These are phyloP conservation scores for Cordyceps javanica DNA, from an alignment of 2,329 filamentous ascomycete species.

Conservation along the genomic window DNA sequence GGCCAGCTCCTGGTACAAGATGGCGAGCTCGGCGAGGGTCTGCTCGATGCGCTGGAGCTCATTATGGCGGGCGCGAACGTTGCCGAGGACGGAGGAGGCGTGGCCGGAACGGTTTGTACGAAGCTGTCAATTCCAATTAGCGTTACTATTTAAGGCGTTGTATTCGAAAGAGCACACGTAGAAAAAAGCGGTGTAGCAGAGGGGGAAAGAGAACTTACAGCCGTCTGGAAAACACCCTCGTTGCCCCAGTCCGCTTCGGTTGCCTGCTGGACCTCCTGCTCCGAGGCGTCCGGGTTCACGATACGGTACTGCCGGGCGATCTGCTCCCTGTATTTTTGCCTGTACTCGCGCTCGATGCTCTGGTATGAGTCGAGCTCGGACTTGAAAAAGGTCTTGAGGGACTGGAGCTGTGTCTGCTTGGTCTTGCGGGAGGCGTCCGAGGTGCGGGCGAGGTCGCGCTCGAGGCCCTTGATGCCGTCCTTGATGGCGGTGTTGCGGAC, in stretches of 20 bases:
- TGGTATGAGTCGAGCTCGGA: slow-evolving; percentile 65
- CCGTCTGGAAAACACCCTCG: slow-evolving; percentile 76
- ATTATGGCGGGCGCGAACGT: slow-evolving; percentile 75
- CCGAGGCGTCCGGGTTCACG: slow-evolving; percentile 73
- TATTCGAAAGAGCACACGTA: too few relatives aligned
- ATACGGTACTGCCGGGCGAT: slow-evolving; percentile 76
- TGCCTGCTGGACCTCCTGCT: slow-evolving; percentile 64
- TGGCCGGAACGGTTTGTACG: slow-evolving; percentile 69
- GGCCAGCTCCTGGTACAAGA: slow-evolving; percentile 69
- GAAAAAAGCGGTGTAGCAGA: not conserved
- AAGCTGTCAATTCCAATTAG: slow-evolving; percentile 50
- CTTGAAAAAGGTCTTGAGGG: slow-evolving; percentile 67
- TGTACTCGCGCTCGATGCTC: slow-evolving; percentile 65
- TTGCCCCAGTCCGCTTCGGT: slow-evolving; percentile 67
- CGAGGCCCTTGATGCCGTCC: slow-evolving; percentile 70
- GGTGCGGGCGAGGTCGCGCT: slow-evolving; percentile 62
- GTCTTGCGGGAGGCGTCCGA: slow-evolving; percentile 52
- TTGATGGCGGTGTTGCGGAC: slow-evolving; percentile 69
- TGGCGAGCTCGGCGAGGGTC: slow-evolving; percentile 63
- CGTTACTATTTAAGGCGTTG: too few relatives aligned
- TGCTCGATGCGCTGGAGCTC: slow-evolving; percentile 76
- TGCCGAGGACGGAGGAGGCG: slow-evolving; percentile 66
- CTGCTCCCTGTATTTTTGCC: slow-evolving; percentile 66
- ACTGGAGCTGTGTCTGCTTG: slow-evolving; percentile 64
- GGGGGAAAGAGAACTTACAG: slow-evolving; percentile 45